Base-by-base conservation (phyloP, 805 yeast genomes). In the Cyberlindnera euphorbiae region DNA sequence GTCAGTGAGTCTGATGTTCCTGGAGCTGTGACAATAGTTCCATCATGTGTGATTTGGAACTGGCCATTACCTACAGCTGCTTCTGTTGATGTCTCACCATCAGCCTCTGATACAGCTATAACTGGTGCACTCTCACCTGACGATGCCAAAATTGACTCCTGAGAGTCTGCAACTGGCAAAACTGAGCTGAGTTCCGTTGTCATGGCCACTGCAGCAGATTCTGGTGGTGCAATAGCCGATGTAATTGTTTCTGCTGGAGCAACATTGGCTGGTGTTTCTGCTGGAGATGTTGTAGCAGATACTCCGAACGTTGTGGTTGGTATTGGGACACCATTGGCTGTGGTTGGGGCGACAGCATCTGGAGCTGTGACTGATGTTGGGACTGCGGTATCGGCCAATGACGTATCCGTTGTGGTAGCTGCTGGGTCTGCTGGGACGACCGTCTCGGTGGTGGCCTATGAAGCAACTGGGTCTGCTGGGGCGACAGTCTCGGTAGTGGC, bases 331-430 rank as follows among this genome's bases (percentile, higher is more conserved):
- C 34, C 35, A 26, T 28, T 29, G 10, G 38, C 33, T 8, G 37
- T 33, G 12, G 35, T 32, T 5, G 28, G 21, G 17, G n/a, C 18
- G 15, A 16, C 18, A 19, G 38, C 33, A 11, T 30, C 39, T 18
- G 34, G 29, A 8, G 34, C 49, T 16, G 43, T 50, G 17, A 28
- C 47, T 3, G 41, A 45, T 13, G 47, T 38, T n/a, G 35, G 41
- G 13, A 38, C 35, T 24, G 42, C 58, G 30, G 40, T 33, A 18
- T n/a, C n/a, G n/a, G n/a, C n/a, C n/a, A n/a, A n/a, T n/a, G n/a
- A n/a, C n/a, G n/a, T n/a, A n/a, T n/a, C n/a, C n/a, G n/a, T n/a
- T n/a, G n/a, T n/a, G n/a, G n/a, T n/a, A n/a, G n/a, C n/a, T n/a
- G 50, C 56, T 37, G 43, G 41, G 42, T 28, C 36, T 3, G 29